Percentiles rank a stretch among this genome's conserved stretches.
Evolutionary conservation across 257 asterid species (phyloP).

Genomic region (Orobanche coerulescens): DNA sequence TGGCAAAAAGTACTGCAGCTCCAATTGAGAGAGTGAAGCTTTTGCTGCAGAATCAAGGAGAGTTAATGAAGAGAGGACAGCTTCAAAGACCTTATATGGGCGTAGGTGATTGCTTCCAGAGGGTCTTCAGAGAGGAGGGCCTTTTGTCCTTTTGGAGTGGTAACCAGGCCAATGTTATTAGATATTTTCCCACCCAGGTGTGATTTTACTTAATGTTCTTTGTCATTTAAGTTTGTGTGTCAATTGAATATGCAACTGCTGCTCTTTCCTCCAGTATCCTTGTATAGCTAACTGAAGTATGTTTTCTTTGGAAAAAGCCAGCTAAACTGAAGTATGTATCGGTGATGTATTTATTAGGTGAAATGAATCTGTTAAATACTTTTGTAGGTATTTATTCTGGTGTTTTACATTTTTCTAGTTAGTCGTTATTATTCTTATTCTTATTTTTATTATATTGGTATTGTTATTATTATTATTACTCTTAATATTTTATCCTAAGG

Average conservation of each 20-base stretch:
- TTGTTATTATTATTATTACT: no score
- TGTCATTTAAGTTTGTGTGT: not conserved
- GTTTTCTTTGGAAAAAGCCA: no score
- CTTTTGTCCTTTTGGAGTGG: constrained; percentile 86
- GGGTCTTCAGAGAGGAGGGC: constrained; percentile 77
- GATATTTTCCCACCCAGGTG: constrained; percentile 98
- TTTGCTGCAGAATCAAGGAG: constrained; percentile 94
- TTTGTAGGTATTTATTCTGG: not conserved
- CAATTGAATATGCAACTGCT: not conserved
- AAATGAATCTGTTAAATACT: not conserved
- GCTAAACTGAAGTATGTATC: no score
- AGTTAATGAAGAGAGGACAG: constrained; percentile 75
- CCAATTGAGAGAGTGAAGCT: constrained; percentile 98
- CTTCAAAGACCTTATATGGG: constrained; percentile 72
- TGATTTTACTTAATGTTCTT: constrained; percentile 1
- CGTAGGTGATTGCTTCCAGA: constrained; percentile 56
- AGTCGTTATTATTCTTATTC: not conserved
- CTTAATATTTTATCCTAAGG: no score
- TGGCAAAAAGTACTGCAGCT: constrained; percentile 83
- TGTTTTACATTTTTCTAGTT: not conserved
- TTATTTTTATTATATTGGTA: not conserved
- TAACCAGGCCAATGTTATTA: constrained; percentile 86
- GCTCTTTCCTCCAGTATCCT: not conserved
- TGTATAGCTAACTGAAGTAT: not conserved
- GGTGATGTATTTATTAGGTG: no score